Evolutionary conservation across 176 grass and related monocot genomes (phyloP).

Genomic region (Oryza brachyantha): DNA sequence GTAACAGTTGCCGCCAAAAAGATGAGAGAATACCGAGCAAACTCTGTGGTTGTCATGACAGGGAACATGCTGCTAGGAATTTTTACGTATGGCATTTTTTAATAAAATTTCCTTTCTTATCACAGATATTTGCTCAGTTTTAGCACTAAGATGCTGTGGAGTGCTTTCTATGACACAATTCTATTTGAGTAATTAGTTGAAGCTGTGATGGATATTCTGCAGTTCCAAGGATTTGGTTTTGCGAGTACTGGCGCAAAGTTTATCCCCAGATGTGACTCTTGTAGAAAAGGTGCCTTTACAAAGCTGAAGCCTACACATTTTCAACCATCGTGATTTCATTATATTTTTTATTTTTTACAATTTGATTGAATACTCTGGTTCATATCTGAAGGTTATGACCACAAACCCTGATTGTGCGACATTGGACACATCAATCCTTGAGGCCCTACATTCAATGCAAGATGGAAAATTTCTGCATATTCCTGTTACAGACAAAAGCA

Average conservation of each 20-base stretch:
- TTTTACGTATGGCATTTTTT: conserved; percentile 47
- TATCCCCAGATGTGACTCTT: conserved; percentile 57
- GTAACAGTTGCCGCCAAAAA: conserved; percentile 65
- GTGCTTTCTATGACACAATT: not conserved
- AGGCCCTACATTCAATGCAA: conserved; percentile 78
- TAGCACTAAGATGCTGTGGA: not conserved
- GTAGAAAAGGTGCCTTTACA: conserved; percentile 62
- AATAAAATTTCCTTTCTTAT: not conserved
- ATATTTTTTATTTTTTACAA: not conserved
- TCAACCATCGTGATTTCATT: not conserved
- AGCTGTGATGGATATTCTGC: not conserved
- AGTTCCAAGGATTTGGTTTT: conserved; percentile 77
- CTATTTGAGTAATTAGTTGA: not conserved
- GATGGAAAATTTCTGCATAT: conserved; percentile 80
- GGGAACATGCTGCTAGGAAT: conserved; percentile 60
- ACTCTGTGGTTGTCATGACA: conserved; percentile 70
- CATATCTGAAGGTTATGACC: conserved; percentile 68
- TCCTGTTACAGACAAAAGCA: conserved; percentile 73
- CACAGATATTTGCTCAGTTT: not conserved
- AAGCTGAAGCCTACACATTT: not conserved
- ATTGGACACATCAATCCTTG: conserved; percentile 74
- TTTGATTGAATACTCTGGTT: not conserved
- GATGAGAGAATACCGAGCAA: conserved; percentile 68
- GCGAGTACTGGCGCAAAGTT: conserved; percentile 63
- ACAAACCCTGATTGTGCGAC: conserved; percentile 54